These are phyloP conservation scores for Prunus armeniaca DNA, from an alignment of 306 rosid species.

Conservation along the genomic window DNA sequence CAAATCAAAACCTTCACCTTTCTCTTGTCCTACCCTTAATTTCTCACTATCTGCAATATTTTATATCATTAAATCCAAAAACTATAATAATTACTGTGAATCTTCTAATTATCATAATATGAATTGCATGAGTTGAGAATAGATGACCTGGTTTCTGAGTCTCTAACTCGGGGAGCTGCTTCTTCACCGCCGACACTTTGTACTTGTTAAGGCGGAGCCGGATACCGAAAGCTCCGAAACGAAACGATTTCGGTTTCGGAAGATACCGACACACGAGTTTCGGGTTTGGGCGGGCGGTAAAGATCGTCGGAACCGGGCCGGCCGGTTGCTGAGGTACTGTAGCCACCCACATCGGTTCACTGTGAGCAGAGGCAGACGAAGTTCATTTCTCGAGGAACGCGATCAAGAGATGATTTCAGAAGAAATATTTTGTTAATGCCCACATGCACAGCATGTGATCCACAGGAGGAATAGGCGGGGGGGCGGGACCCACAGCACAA, in stretches of 20 bases:
- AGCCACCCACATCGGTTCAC: conserved; percentile 33
- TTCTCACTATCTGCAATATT: conserved; percentile 38
- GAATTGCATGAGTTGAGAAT: not conserved
- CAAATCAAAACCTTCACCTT: conserved; percentile 31
- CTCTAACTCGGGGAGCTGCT: conserved; percentile 26
- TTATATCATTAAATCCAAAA: not conserved
- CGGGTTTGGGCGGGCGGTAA: conserved; percentile 2
- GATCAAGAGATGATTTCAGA: not conserved
- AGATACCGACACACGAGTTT: not conserved
- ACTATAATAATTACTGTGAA: not conserved
- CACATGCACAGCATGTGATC: not conserved
- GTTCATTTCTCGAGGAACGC: not conserved
- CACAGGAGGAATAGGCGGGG: not conserved
- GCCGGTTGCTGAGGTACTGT: conserved; percentile 19
- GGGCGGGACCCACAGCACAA: not conserved
- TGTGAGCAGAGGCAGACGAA: not conserved
- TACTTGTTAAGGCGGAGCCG: conserved; percentile 21
- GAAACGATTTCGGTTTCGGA: conserved; percentile 6
- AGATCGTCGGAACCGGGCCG: conserved; percentile 12
- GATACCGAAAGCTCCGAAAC: conserved; percentile 1
- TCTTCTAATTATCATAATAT: not conserved
- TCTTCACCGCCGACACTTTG: conserved; percentile 39
- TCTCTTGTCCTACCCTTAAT: conserved; percentile 9
- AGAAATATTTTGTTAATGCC: not conserved
- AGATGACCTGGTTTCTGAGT: conserved; percentile 25